These are phyloP conservation scores for Ustulina deusta DNA, from an alignment of 2,329 filamentous ascomycete species.

Conservation along the genomic window DNA sequence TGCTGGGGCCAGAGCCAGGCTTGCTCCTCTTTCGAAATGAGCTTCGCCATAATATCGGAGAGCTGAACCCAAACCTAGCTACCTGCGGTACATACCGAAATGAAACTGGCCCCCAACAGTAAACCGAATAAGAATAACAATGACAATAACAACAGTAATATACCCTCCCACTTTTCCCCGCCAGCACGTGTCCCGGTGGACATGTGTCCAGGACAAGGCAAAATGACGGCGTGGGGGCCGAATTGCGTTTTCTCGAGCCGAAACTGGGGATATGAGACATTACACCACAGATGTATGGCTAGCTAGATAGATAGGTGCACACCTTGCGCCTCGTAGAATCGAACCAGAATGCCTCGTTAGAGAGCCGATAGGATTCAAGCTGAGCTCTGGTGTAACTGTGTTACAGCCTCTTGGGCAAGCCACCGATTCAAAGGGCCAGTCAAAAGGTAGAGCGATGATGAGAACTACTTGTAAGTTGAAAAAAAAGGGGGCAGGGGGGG, in stretches of 20 bases:
- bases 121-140: background rate
- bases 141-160: slow-evolving; percentile 1
- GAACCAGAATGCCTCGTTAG: slow-evolving; percentile 5
- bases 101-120: slow-evolving; percentile 34
- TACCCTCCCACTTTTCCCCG: slow-evolving; percentile 35
- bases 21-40: background rate
- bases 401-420: slow-evolving; percentile 5
- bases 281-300: background rate
- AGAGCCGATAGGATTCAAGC: slow-evolving; percentile 15
- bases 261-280: background rate
- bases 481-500: too few species aligned
- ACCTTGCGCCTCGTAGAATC: background rate
- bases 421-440: background rate
- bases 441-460: too few species aligned
- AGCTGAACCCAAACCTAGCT: slow-evolving; percentile 14
- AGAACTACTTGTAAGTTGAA: too few species aligned
- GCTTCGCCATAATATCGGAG: slow-evolving; percentile 9
- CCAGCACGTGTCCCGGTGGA: slow-evolving; percentile 7
- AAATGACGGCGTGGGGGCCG: slow-evolving; percentile 12
- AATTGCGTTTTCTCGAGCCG: background rate
- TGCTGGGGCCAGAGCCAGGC: background rate
- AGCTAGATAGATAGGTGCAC: slow-evolving; percentile 16
- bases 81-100: slow-evolving; percentile 6
- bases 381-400: slow-evolving; percentile 18
- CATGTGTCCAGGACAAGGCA: slow-evolving; percentile 27